Evolutionary conservation across 352 stramenopile genomes (phyloP), one percentile per base, ranked within the genome.

Genomic region (Pythium insidiosum): DNA sequence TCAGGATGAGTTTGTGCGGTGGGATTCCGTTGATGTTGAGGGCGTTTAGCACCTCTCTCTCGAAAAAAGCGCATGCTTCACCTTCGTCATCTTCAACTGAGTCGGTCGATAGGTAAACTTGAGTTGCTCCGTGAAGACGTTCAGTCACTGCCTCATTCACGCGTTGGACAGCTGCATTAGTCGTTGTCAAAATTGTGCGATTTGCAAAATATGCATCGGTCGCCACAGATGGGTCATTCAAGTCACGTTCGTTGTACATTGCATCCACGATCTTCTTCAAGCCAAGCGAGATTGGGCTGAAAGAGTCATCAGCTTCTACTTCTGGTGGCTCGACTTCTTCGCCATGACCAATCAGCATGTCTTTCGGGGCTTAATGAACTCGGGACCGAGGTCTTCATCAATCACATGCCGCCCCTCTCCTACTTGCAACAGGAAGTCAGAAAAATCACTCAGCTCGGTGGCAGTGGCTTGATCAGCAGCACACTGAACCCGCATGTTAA

Each of bases 11-110:
- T 9, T 53, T 61, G 39, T 69, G 59, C 9, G 53, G 56, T 2
- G 50, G 50, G 2, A 69, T 64, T 2, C 50, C 59, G 9, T 48
- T 62, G 9, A 65, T 28, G 7, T 46, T 64, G 15, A 62, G 4
- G 0, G 47, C 43, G 38, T 67, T 16, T 13, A 56, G 21, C 1
- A 56, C 4, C 16, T 56, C 49, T 6, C 13, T 28, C 26, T 50
- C 39, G 24, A 48, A 56, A 13, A 48, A 48, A 3, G 7, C 29
- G 5, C 19, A 25, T 2, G 11, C 38, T 16, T n/a, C 22, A 25
- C 16, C 16, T 16, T n/a, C 28, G 6, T 52, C 45, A 20, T 45
- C 29, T 12, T 59, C 35, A 10, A 55, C 24, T 3, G 33, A 43
- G 25, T 61, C 41, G 2, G 26, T 37, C 3, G 45, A 61, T 0